These are phyloP conservation scores for Pichia phayaonensis DNA, from an alignment of 805 yeast species.

Conservation along the genomic window DNA sequence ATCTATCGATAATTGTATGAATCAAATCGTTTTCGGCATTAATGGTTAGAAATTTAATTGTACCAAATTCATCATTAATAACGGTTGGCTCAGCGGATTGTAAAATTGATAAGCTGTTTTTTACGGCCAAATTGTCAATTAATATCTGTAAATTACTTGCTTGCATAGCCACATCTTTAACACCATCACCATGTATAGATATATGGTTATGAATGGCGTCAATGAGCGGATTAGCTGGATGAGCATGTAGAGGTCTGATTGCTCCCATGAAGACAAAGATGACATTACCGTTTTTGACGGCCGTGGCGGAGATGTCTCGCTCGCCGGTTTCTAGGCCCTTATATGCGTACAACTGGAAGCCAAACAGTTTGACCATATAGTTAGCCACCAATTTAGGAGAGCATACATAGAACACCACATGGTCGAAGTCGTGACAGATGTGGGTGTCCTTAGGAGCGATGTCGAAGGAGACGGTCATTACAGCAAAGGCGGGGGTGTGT, in stretches of 20 bases:
- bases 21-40: slow-evolving; percentile 52
- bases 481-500: background rate
- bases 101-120: background rate
- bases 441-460: background rate
- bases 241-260: slow-evolving; percentile 21
- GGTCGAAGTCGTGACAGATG: slow-evolving; percentile 41
- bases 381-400: slow-evolving; percentile 60
- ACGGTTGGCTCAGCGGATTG: slow-evolving; percentile 31
- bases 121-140: background rate
- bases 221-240: slow-evolving; percentile 10
- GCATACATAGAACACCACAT: slow-evolving; percentile 64
- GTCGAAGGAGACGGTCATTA: slow-evolving; percentile 3
- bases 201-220: slow-evolving; percentile 39
- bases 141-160: slow-evolving; percentile 38
- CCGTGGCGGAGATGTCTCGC: slow-evolving; percentile 47
- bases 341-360: slow-evolving; percentile 57
- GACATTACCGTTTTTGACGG: slow-evolving; percentile 49
- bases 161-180: slow-evolving; percentile 66
- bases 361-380: slow-evolving; percentile 47
- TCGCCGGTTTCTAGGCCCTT: slow-evolving; percentile 66
- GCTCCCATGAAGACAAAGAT: slow-evolving; percentile 41
- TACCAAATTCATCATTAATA: slow-evolving; percentile 40
- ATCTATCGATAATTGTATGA: slow-evolving; percentile 57
- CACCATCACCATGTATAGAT: slow-evolving; percentile 65
- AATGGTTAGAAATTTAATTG: slow-evolving; percentile 44